Evolutionary conservation across 2,329 filamentous ascomycete genomes (phyloP), one percentile per base, ranked within the genome.

Genomic region (Diplocarpon mali): DNA sequence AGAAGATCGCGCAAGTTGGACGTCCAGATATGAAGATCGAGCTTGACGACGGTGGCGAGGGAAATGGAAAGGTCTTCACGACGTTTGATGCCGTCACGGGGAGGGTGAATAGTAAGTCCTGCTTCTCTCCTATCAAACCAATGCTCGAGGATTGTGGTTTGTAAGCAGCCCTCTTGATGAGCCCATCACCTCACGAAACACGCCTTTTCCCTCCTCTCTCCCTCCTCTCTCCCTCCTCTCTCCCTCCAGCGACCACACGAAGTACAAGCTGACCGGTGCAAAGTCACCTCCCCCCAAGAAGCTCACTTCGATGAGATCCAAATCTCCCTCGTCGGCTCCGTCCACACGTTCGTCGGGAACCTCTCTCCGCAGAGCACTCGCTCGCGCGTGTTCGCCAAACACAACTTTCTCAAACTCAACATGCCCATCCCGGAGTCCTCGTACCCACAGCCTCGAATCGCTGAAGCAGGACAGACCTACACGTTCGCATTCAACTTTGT

Each of bases 401-500:
- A 62, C 49, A 58, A 51, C 41, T 61, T 62, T 38, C 45, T 62
- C 28, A 61, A 56, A 24, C 44, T 62, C 39, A 40, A 46, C 29
- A 62, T 62, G 60, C 60, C 60, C n/a, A 51, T 62, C 17, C 40
- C 44, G 35, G 53, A 60, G 24, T 47, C 50, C 9, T 44, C 52
- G 1, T 61, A 62, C 40, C 56, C 59, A 32, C 54, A 54, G 36
- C 54, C 53, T 38, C 46, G 57, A 43, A 48, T 61, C 29, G 55
- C 54, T 14, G 57, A 59, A 42, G 55, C 57, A 15, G 59, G 59
- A 5, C 49, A 48, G 15, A 61, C 54, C 10, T 58, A 60, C 35
- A 54, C 40, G 5, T 60, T 61, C 17, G 52, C 57, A 2, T 61
- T 58, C 51, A 57, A 61, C 47, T 62, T 62, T 44, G 60, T 58